These are phyloP conservation scores for Daldinia vernicosa DNA, from an alignment of 495 filamentous ascomycete species.

Conservation along the genomic window DNA sequence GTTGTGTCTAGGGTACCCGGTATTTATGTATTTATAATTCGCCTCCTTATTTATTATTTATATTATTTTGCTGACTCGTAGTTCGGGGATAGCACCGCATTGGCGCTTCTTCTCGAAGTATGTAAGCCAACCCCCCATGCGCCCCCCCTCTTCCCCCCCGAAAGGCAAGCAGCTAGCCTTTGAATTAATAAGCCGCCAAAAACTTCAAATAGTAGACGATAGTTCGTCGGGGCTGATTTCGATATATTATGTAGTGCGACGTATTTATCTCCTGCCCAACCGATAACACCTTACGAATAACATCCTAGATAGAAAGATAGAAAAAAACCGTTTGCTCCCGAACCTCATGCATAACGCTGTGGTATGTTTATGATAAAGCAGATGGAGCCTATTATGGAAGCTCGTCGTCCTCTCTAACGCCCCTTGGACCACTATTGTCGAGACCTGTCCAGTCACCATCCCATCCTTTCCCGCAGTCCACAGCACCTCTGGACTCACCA, in stretches of 20 bases:
- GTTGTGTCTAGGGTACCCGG: not conserved
- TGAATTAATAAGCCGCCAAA: not conserved
- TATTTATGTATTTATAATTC: not conserved
- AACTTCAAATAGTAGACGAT: not conserved
- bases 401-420: constrained; percentile 22
- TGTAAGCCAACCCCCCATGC: not conserved
- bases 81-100: not conserved
- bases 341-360: constrained; percentile 19
- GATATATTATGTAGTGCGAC: not conserved
- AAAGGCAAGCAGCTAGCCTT: not conserved
- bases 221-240: not conserved
- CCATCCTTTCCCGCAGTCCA: constrained; percentile 58
- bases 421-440: constrained; percentile 52
- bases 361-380: constrained; percentile 6
- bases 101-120: not conserved
- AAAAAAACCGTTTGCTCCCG: constrained; percentile 22
- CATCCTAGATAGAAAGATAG: constrained; percentile 17
- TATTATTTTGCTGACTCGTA: too few relatives aligned
- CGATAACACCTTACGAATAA: constrained; percentile 10
- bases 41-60: not conserved
- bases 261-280: not conserved
- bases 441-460: constrained; percentile 54
- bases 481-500: constrained; percentile 59
- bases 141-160: too few relatives aligned
- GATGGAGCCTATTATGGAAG: constrained; percentile 17